phyloP scores from a whole-genome alignment of 1,139 yeast genomes.

The Yamadazyma sp. region DNA sequence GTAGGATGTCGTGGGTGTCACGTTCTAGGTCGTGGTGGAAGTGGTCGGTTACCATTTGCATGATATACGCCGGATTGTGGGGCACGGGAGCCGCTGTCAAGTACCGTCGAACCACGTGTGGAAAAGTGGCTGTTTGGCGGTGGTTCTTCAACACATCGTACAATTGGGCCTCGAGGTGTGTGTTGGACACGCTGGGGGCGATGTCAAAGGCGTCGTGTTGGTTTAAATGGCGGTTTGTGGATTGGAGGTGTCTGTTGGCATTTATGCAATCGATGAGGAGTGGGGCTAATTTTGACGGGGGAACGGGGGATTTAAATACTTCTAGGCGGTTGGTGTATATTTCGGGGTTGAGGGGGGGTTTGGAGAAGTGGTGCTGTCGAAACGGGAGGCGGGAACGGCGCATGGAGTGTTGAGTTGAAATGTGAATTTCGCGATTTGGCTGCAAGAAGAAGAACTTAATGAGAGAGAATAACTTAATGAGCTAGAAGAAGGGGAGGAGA shows the following conservation, averaged over 20 bases:
- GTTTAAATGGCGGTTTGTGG: not conserved
- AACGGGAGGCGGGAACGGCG: too few species aligned
- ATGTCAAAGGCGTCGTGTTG: slow-evolving; percentile 2
- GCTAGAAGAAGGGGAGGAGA: not conserved
- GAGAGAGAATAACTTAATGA: not conserved
- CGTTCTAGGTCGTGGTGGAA: slow-evolving; percentile 10
- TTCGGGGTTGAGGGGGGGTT: slow-evolving; percentile 29
- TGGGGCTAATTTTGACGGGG: slow-evolving; percentile 1
- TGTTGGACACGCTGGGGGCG: not conserved
- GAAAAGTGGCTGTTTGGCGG: not conserved
- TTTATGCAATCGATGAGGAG: slow-evolving; percentile 24
- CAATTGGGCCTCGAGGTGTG: slow-evolving; percentile 3
- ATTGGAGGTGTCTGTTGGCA: slow-evolving; percentile 22
- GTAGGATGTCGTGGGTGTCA: slow-evolving; percentile 12
- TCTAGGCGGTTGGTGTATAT: slow-evolving; percentile 22
- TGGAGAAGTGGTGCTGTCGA: slow-evolving; percentile 15
- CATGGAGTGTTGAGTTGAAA: too few species aligned
- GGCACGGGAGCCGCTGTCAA: slow-evolving; percentile 25
- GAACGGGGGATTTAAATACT: slow-evolving; percentile 6
- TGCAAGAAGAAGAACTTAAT: not conserved
- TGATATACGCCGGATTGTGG: slow-evolving; percentile 16
- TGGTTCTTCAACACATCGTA: not conserved
- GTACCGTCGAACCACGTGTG: slow-evolving; percentile 15
- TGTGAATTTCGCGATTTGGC: slow-evolving; percentile 2
- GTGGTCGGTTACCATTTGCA: slow-evolving; percentile 14